These are phyloP conservation scores for Daldinia sp. DNA, from an alignment of 2,329 filamentous ascomycete species.

Conservation along the genomic window DNA sequence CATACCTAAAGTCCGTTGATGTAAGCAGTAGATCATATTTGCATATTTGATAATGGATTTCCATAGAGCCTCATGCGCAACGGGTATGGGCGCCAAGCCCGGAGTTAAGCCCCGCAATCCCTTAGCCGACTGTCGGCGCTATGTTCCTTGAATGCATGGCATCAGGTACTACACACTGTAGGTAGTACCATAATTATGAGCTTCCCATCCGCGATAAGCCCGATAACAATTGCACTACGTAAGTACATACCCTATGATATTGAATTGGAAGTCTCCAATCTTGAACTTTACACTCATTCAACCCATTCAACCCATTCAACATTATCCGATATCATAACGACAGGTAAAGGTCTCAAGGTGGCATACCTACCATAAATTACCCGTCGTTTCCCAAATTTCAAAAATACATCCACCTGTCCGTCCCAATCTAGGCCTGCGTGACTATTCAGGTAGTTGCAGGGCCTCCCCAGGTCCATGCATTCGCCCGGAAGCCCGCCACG, in stretches of 20 bases:
- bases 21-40: background rate
- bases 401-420: slow-evolving; percentile 15
- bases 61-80: background rate
- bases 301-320: background rate
- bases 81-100: slow-evolving; percentile 3
- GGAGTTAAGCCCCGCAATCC: slow-evolving; percentile 39
- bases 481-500: slow-evolving; percentile 44
- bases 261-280: background rate
- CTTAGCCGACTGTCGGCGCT: slow-evolving; percentile 1
- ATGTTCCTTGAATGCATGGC: background rate
- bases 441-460: slow-evolving; percentile 48
- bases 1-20: background rate
- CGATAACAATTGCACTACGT: slow-evolving; percentile 1
- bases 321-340: background rate
- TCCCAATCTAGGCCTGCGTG: slow-evolving; percentile 42
- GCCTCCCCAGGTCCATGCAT: slow-evolving; percentile 50
- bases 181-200: background rate
- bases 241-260: background rate
- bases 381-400: slow-evolving; percentile 4
- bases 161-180: background rate
- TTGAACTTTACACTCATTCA: slow-evolving; percentile 3
- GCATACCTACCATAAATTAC: background rate
- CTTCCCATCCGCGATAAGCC: slow-evolving; percentile 10
- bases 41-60: background rate
- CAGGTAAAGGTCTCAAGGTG: slow-evolving; percentile 18